Conservation (phyloP, 2,329 filamentous ascomycete genomes). For the Myriosclerotinia duriaeana region DNA sequence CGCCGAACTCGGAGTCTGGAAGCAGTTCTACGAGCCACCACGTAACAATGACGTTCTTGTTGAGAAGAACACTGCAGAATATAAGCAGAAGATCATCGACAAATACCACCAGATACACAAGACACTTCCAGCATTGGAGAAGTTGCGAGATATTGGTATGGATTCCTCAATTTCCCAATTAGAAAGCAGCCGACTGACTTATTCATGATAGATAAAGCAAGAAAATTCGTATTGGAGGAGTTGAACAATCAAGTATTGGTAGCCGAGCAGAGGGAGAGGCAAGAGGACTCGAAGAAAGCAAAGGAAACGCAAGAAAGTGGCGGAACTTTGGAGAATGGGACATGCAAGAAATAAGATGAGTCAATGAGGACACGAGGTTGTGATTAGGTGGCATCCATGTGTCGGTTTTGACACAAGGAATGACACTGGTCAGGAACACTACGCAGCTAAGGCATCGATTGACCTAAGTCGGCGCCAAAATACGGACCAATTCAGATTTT, state of each 20-base stretch:
- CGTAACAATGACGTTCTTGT: not conserved
- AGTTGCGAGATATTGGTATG: constrained; percentile 2
- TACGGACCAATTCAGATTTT: not conserved
- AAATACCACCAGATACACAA: not conserved
- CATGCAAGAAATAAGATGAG: not conserved
- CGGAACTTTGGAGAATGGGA: no score
- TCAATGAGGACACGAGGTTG: not conserved
- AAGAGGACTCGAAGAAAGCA: not conserved
- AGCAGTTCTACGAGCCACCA: not conserved
- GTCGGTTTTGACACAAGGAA: not conserved
- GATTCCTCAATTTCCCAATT: not conserved
- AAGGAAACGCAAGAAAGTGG: not conserved
- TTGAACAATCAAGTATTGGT: not conserved
- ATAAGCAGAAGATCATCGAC: not conserved
- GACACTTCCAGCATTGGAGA: not conserved
- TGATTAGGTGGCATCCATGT: not conserved
- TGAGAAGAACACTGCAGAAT: not conserved
- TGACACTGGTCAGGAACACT: not conserved
- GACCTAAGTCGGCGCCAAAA: not conserved
- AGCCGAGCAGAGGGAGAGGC: not conserved
- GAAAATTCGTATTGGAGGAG: not conserved
- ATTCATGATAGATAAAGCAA: not conserved
- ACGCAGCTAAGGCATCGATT: not conserved
- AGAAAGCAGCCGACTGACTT: not conserved
- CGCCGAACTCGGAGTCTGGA: constrained; percentile 1